Conservation (phyloP, 306 rosid species). For the Glycine latifolia region DNA sequence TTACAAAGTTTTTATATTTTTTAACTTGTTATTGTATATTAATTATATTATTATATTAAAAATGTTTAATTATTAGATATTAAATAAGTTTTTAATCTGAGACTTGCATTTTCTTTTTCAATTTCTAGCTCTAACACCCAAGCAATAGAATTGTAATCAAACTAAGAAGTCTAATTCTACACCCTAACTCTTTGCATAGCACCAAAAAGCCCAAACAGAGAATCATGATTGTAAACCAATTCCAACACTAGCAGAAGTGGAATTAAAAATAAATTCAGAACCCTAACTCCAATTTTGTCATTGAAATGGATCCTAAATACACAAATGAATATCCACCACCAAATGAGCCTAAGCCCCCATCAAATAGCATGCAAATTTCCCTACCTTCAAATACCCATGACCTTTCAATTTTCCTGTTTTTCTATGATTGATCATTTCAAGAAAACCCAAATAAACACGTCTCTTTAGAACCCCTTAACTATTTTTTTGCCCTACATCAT, state of each 20-base stretch:
- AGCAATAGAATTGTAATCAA: constrained; percentile 22
- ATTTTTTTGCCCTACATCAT: background rate
- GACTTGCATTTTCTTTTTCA: background rate
- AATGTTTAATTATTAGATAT: background rate
- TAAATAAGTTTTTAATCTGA: background rate
- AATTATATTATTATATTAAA: background rate
- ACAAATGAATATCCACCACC: background rate
- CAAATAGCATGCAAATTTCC: background rate
- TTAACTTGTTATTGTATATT: background rate
- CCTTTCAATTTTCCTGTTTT: background rate
- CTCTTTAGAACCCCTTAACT: background rate
- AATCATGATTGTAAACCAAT: constrained; percentile 27
- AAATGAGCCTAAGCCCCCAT: background rate
- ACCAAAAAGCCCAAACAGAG: background rate
- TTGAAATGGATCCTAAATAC: background rate
- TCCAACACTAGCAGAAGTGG: background rate
- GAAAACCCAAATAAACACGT: background rate
- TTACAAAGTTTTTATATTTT: too few species aligned
- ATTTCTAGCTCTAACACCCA: constrained; percentile 9
- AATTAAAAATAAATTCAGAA: background rate
- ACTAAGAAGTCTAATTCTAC: background rate
- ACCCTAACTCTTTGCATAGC: background rate
- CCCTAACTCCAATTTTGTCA: constrained; percentile 1
- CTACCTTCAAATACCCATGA: background rate
- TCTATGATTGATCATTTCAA: background rate